Conservation (phyloP, 225 moss, liverwort and hornwort genomes). For the Sphagnum contortum region DNA sequence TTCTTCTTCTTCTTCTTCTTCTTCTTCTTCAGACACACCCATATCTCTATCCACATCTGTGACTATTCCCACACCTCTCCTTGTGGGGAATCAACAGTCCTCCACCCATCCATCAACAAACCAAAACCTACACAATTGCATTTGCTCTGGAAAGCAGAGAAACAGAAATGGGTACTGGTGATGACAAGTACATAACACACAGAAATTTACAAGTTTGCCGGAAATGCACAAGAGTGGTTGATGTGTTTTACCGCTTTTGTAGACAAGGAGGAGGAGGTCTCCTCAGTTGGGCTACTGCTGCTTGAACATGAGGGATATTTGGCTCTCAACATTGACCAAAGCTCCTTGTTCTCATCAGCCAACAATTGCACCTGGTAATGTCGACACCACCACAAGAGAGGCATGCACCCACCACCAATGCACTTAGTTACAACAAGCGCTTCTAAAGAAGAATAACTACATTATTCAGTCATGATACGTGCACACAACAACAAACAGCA, state of each 20-base stretch:
- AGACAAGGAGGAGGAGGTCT: slow-evolving; percentile 20
- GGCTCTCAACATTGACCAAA: slow-evolving; percentile 60
- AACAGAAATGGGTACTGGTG: slow-evolving; percentile 28
- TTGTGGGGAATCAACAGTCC: too few species aligned
- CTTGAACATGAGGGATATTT: slow-evolving; percentile 44
- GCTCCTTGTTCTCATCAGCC: slow-evolving; percentile 73
- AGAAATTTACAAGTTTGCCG: slow-evolving; percentile 77
- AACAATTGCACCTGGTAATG: slow-evolving; percentile 58
- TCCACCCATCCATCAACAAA: too few species aligned
- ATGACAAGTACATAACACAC: slow-evolving; percentile 70
- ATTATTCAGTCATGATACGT: neutral
- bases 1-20: neutral
- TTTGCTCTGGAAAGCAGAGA: neutral
- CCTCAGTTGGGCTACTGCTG: slow-evolving; percentile 2
- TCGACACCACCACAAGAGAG: neutral
- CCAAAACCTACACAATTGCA: neutral
- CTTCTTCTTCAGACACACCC: too few species aligned
- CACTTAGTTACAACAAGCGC: too few species aligned
- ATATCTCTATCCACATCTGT: too few species aligned
- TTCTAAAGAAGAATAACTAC: neutral
- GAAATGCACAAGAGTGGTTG: slow-evolving; percentile 64
- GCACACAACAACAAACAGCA: neutral
- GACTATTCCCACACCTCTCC: too few species aligned
- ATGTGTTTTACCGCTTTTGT: slow-evolving; percentile 93
- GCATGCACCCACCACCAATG: too few species aligned